Evolutionary conservation across 768 basidiomycete species (phyloP).

Genomic region (Psilocybe cyanescens): DNA sequence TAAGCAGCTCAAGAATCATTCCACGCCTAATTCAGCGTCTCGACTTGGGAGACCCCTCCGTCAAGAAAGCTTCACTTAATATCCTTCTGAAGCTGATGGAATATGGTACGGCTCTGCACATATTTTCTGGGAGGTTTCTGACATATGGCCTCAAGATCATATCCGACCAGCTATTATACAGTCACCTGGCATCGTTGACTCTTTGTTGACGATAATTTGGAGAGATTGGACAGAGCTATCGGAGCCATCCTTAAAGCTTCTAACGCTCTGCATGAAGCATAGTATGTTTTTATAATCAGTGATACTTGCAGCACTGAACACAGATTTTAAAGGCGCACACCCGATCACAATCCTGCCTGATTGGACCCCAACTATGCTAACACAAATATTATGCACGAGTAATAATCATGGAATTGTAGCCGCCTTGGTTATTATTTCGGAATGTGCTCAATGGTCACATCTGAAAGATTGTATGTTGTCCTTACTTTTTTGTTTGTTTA

Average conservation of each 20-base stretch:
- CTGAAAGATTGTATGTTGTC: constrained; percentile 6
- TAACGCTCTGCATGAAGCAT: constrained; percentile 3
- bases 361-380: constrained; percentile 1
- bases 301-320: too few relatives aligned
- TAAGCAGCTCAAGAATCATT: constrained; percentile 3
- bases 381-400: neutral
- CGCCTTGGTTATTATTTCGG: constrained; percentile 4
- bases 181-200: neutral
- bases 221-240: constrained; percentile 7
- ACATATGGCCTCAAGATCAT: constrained; percentile 1
- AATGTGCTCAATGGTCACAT: neutral
- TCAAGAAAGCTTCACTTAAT: constrained; percentile 8
- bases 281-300: neutral
- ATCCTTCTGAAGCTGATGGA: constrained; percentile 4
- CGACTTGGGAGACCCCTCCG: neutral
- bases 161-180: constrained; percentile 3
- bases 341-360: neutral
- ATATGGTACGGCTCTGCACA: constrained; percentile 1
- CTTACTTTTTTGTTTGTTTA: neutral
- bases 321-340: neutral
- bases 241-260: constrained; percentile 6
- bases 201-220: constrained; percentile 6
- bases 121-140: neutral
- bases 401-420: neutral
- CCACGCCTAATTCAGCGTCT: neutral